phyloP scores from a whole-genome alignment of 2,329 filamentous ascomycete genomes.

The Alternaria sp. region DNA sequence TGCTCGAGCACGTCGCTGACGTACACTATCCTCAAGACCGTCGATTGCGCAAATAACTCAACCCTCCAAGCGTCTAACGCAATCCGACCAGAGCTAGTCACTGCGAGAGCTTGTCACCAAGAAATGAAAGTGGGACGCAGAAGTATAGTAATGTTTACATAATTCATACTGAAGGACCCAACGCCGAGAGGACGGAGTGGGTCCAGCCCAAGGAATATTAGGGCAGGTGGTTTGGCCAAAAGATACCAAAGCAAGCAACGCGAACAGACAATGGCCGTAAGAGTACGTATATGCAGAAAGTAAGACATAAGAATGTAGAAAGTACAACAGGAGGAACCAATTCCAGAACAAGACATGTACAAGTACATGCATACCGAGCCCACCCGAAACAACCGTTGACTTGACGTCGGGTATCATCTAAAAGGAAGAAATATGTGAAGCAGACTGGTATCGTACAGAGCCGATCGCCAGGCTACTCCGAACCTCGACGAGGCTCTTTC shows the following conservation, averaged over 20 bases:
- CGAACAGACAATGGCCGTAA: conserved; percentile 16
- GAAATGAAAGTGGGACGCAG: not conserved
- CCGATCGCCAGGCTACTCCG: not conserved
- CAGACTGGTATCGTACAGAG: conserved; percentile 16
- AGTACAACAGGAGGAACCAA: conserved; percentile 1
- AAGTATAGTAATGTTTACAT: conserved; percentile 8
- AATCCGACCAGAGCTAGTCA: conserved; percentile 6
- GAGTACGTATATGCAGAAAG: conserved; percentile 15
- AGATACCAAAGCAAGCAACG: conserved; percentile 26
- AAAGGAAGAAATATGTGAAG: conserved; percentile 16
- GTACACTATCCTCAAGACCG: not conserved
- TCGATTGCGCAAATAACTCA: not conserved
- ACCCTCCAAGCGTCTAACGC: not conserved
- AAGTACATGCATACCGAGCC: conserved; percentile 22
- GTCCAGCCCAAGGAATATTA: conserved; percentile 39
- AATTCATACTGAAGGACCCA: conserved; percentile 21
- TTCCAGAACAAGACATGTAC: conserved; percentile 16
- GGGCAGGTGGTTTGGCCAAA: conserved; percentile 25
- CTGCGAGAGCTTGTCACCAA: not conserved
- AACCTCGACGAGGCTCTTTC: not conserved
- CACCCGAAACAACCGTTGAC: conserved; percentile 25
- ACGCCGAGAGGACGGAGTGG: conserved; percentile 24
- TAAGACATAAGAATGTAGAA: conserved; percentile 15
- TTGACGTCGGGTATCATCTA: conserved; percentile 30
- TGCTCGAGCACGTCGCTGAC: not conserved